These are phyloP conservation scores for Aspergillus clavatus DNA, from an alignment of 2,329 filamentous ascomycete genomes.

Conservation along the genomic window DNA sequence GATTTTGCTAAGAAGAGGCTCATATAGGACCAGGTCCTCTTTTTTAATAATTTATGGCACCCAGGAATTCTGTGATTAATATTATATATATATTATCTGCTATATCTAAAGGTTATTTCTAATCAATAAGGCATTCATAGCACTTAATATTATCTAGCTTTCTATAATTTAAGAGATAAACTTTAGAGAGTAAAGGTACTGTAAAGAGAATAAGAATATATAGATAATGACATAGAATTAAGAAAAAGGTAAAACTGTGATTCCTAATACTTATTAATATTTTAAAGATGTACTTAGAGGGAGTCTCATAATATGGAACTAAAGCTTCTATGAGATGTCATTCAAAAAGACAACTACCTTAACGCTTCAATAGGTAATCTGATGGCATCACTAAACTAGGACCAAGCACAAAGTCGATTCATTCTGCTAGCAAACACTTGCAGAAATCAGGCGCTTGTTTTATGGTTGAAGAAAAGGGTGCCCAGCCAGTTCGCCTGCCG, in stretches of 20 bases:
- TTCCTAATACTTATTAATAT: background rate
- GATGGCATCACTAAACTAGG: constrained; percentile 8
- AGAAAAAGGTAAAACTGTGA: background rate
- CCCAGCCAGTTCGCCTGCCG: constrained; percentile 23
- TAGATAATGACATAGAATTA: background rate
- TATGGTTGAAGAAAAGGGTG: constrained; percentile 30
- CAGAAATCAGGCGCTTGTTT: constrained; percentile 20
- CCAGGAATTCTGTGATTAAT: background rate
- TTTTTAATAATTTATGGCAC: background rate
- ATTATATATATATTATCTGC: background rate
- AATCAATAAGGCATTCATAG: background rate
- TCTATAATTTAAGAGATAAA: background rate
- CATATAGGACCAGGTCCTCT: constrained; percentile 1
- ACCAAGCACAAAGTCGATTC: constrained; percentile 10
- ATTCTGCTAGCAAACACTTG: constrained; percentile 13
- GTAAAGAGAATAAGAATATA: background rate
- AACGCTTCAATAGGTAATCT: constrained; percentile 15
- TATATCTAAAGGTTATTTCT: background rate
- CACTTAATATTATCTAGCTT: background rate
- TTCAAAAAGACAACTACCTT: constrained; percentile 5
- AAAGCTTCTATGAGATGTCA: constrained; percentile 1
- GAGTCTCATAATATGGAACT: too few species aligned
- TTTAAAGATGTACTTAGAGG: background rate
- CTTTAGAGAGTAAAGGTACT: background rate
- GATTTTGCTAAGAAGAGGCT: constrained; percentile 5